Evolutionary conservation across 768 basidiomycete species (phyloP).

Genomic region (Boletus vinaceobasis): DNA sequence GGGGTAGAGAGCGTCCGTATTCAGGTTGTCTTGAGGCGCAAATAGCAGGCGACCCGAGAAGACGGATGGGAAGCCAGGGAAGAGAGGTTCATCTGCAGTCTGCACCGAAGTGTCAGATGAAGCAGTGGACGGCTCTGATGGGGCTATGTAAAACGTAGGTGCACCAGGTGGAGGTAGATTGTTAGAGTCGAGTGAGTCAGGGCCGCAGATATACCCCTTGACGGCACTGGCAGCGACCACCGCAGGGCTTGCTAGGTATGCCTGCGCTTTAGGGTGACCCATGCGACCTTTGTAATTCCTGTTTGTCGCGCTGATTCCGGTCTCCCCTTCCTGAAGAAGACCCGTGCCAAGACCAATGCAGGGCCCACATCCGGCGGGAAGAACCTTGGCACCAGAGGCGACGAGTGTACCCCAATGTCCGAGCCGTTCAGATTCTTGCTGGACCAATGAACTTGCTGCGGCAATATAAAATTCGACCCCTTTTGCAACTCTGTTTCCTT

Average conservation of each 20-base stretch:
- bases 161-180: slow-evolving; percentile 47
- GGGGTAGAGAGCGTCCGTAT: slow-evolving; percentile 98
- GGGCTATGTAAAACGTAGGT: slow-evolving; percentile 56
- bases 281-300: slow-evolving; percentile 99
- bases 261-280: slow-evolving; percentile 93
- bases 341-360: slow-evolving; percentile 97
- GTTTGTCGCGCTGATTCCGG: slow-evolving; percentile 97
- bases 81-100: slow-evolving; percentile 54
- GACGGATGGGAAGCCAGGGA: slow-evolving; percentile 76
- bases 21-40: slow-evolving; percentile 93
- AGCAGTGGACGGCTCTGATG: slow-evolving; percentile 28
- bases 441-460: slow-evolving; percentile 89
- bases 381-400: slow-evolving; percentile 84
- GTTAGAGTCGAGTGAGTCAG: slow-evolving; percentile 58
- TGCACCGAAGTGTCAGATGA: slow-evolving; percentile 27
- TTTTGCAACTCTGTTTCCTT: slow-evolving; percentile 73
- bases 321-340: slow-evolving; percentile 89
- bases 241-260: slow-evolving; percentile 94
- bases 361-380: slow-evolving; percentile 96
- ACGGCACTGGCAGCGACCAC: slow-evolving; percentile 96
- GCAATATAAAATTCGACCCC: slow-evolving; percentile 98
- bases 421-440: slow-evolving; percentile 77
- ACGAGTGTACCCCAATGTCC: slow-evolving; percentile 90
- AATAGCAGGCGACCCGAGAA: slow-evolving; percentile 90
- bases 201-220: slow-evolving; percentile 86